A percentile compares a stretch with the other conserved stretches of the same genome.
These are phyloP conservation scores for Carallia pectinifolia DNA, from an alignment of 345 rosid species.

Conservation along the genomic window DNA sequence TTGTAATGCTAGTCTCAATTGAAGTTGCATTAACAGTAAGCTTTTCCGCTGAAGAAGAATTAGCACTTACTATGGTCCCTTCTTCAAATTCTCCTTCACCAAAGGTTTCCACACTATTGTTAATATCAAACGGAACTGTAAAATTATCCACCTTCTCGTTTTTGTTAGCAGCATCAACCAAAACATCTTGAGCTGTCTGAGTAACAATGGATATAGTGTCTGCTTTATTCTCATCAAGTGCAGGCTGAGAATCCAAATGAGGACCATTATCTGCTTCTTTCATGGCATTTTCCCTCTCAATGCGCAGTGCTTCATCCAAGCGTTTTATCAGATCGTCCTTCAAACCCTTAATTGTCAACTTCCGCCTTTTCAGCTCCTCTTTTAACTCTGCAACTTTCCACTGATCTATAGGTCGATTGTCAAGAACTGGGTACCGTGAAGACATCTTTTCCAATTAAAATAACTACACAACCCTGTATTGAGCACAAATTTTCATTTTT, in stretches of 20 bases:
- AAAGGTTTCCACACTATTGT: slow-evolving; percentile 31
- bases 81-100: slow-evolving; percentile 25
- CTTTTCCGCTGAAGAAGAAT: slow-evolving; percentile 25
- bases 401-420: slow-evolving; percentile 77
- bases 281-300: slow-evolving; percentile 54
- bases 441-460: slow-evolving; percentile 52
- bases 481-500: slow-evolving; percentile 7
- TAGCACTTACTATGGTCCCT: slow-evolving; percentile 6
- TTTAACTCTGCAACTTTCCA: slow-evolving; percentile 93
- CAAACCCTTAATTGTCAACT: slow-evolving; percentile 62
- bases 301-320: slow-evolving; percentile 65
- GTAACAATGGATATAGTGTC: slow-evolving; percentile 26
- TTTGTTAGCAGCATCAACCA: slow-evolving; percentile 15
- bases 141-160: slow-evolving; percentile 39
- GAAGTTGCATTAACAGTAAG: slow-evolving; percentile 16
- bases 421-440: slow-evolving; percentile 65
- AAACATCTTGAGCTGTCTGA: slow-evolving; percentile 22
- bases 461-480: slow-evolving; percentile 22
- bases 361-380: slow-evolving; percentile 88
- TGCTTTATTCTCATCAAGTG: slow-evolving; percentile 15
- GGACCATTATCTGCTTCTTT: slow-evolving; percentile 36
- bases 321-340: slow-evolving; percentile 87
- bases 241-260: slow-evolving; percentile 21
- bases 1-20: slow-evolving; percentile 21
- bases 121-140: slow-evolving; percentile 41